Evolutionary conservation across 768 basidiomycete genomes (phyloP).

Genomic region (Podaxis rugospora): DNA sequence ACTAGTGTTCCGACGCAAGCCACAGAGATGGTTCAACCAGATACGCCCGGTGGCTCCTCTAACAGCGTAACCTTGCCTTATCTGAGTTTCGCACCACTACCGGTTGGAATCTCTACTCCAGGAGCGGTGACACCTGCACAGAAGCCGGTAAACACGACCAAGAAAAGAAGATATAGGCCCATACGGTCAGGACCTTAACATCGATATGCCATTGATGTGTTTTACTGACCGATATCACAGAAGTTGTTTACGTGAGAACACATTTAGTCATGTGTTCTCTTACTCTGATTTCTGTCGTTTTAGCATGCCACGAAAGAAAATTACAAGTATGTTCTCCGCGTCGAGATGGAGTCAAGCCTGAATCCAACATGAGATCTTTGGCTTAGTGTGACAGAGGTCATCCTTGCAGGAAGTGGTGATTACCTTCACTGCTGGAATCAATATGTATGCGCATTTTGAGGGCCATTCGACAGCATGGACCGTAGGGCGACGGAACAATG

Average conservation of each 20-base stretch:
- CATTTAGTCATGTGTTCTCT: background rate
- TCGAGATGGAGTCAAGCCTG: background rate
- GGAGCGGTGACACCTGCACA: background rate
- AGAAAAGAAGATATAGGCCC: conserved; percentile 16
- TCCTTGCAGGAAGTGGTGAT: conserved; percentile 16
- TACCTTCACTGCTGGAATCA: background rate
- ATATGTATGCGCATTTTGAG: background rate
- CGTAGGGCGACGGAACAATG: background rate
- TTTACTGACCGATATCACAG: conserved; percentile 1
- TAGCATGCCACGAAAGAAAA: conserved; percentile 18
- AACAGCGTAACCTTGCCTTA: conserved; percentile 8
- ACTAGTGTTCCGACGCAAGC: background rate
- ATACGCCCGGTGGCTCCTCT: background rate
- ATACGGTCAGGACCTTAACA: conserved; percentile 4
- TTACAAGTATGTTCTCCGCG: conserved; percentile 12
- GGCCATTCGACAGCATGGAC: background rate
- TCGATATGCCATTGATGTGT: background rate
- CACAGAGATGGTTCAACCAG: background rate
- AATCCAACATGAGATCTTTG: background rate
- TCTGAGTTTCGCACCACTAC: background rate
- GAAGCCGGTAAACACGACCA: background rate
- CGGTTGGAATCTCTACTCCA: background rate
- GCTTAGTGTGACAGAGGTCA: conserved; percentile 15
- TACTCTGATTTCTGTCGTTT: background rate
- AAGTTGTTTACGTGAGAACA: conserved; percentile 15